Conservation (phyloP, 164 flowering plant species). For the Tetrastigma voinierianum region DNA sequence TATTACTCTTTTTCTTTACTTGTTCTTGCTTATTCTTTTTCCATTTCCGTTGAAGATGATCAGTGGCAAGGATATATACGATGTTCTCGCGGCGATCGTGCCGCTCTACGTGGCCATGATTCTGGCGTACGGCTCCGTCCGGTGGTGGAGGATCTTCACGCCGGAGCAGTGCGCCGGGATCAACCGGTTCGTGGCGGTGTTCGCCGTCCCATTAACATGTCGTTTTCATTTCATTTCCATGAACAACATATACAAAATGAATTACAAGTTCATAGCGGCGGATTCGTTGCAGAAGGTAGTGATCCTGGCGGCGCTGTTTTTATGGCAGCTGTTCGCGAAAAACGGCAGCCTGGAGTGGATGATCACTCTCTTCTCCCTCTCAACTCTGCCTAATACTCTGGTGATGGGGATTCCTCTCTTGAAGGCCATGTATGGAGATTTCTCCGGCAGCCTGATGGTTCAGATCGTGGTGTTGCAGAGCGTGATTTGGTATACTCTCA, state of each 20-base stretch:
- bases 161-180: conserved; percentile 97
- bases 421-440: conserved; percentile 80
- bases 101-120: conserved; percentile 93
- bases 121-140: conserved; percentile 86
- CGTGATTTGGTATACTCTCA: conserved; percentile 87
- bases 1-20: too few relatives aligned
- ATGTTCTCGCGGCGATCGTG: conserved; percentile 71
- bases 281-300: conserved; percentile 82
- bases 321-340: conserved; percentile 60
- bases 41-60: conserved; percentile 60
- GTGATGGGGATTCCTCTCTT: conserved; percentile 96
- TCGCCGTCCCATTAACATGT: conserved; percentile 89
- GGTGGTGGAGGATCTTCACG: conserved; percentile 96
- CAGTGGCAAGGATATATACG: conserved; percentile 76
- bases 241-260: conserved; percentile 81
- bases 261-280: conserved; percentile 86
- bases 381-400: conserved; percentile 92
- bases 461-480: conserved; percentile 89
- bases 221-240: conserved; percentile 91
- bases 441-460: conserved; percentile 78
- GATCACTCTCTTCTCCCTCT: conserved; percentile 92
- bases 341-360: conserved; percentile 69
- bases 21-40: neutral
- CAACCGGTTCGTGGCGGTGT: conserved; percentile 91
- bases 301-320: conserved; percentile 59